These are phyloP conservation scores for Termitomyces sp. DNA, from an alignment of 768 basidiomycete species.

Conservation along the genomic window DNA sequence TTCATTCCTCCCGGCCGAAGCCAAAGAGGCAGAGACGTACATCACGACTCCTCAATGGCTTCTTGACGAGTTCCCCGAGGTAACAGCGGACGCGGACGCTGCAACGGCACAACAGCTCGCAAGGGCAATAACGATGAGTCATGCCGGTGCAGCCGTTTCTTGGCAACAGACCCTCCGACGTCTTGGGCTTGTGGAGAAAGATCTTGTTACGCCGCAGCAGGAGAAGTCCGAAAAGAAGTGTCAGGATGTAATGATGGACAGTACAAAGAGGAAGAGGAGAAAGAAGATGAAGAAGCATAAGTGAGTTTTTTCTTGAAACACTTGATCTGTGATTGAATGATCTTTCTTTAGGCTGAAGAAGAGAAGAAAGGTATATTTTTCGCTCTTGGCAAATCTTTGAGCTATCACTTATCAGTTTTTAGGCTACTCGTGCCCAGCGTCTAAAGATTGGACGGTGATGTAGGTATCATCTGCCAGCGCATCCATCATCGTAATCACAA, in stretches of 20 bases:
- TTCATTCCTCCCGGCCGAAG: slow-evolving; percentile 11
- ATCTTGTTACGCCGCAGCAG: slow-evolving; percentile 45
- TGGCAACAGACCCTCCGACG: slow-evolving; percentile 67
- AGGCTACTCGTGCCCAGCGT: slow-evolving; percentile 41
- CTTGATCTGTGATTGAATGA: slow-evolving; percentile 1
- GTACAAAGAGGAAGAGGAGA: slow-evolving; percentile 76
- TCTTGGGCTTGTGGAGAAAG: slow-evolving; percentile 52
- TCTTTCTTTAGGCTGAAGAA: slow-evolving; percentile 66
- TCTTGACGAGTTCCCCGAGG: slow-evolving; percentile 38
- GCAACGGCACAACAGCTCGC: slow-evolving; percentile 79
- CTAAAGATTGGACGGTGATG: slow-evolving; percentile 27
- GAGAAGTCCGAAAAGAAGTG: slow-evolving; percentile 53
- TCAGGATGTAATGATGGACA: slow-evolving; percentile 66
- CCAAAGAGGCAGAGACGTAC: background rate
- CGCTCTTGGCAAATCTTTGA: background rate
- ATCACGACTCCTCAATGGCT: slow-evolving; percentile 20
- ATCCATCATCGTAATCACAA: background rate
- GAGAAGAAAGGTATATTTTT: slow-evolving; percentile 69
- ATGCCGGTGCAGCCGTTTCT: slow-evolving; percentile 50
- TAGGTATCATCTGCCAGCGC: slow-evolving; percentile 2
- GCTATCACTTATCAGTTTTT: slow-evolving; percentile 13
- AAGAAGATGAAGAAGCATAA: slow-evolving; percentile 99
- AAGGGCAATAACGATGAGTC: slow-evolving; percentile 62
- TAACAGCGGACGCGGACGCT: slow-evolving; percentile 66
- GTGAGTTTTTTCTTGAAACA: slow-evolving; percentile 40